Base-by-base conservation (phyloP, 805 yeast genomes). In the Schwanniomyces vanrijiae region DNA sequence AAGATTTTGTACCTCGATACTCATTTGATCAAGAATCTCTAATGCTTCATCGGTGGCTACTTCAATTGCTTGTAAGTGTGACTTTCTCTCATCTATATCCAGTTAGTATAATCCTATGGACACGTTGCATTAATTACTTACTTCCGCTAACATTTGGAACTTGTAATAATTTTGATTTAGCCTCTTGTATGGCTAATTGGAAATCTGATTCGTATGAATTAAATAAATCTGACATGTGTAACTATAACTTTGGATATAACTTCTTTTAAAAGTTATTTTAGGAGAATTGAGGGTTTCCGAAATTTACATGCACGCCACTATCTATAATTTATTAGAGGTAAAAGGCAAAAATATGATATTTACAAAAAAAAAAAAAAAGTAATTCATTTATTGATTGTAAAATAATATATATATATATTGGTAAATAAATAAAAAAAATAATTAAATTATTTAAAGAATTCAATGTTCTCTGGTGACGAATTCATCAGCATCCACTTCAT, bases 21-120 rank as follows among this genome's bases (percentile, higher is more conserved):
- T 83, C 84, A 94, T 84, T 55, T 92, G 96, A 54, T 91, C 97
- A 38, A 90, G 66, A 35, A 88, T 75, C 60, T 88, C 96, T 46
- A 82, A 77, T 31, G 86, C 85, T 59, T 89, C 96, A 56, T 89
- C 96, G n/a, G 86, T 73, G 16, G 85, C 78, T 39, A 76, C 72
- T 58, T 87, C 90, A 2, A 82, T 76, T 13, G 84, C 80, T 55
- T 77, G 77, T 66, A 84, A 71, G 14, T 83, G 73, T 9, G 68
- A 73, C 34, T 76, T 74, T 46, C 90, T 74, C 43, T 73, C 78
- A 42, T 76, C 83, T 74, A 47, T 19, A 31, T 13, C 29, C 20
- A 18, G 62, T 60, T 61, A 61, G 62, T 61, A 53, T 14, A 11
- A 13, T 26, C 19, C 29, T n/a, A 2, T 21, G 14, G 3, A 14